phyloP scores from a whole-genome alignment of 228 moss, liverwort and hornwort genomes.

The Sphagnum magellanicum region DNA sequence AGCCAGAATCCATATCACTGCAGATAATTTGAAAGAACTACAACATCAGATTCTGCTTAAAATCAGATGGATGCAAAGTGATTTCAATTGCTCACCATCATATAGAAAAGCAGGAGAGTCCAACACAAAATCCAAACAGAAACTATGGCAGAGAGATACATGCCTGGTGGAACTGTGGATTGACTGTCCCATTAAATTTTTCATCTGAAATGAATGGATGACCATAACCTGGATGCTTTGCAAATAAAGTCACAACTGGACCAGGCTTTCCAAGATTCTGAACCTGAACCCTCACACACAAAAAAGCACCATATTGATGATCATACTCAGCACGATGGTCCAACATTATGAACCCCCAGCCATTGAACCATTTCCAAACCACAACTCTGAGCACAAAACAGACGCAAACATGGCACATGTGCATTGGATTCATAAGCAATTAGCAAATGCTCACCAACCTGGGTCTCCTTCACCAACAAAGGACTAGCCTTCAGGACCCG shows the following conservation, averaged over 20 bases:
- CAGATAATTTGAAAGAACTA: not conserved
- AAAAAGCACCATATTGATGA: too few relatives aligned
- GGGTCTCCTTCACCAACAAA: slow-evolving; percentile 34
- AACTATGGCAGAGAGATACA: not conserved
- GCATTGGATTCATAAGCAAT: too few relatives aligned
- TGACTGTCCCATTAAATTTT: not conserved
- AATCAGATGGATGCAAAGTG: too few relatives aligned
- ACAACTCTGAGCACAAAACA: too few relatives aligned
- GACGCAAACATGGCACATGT: too few relatives aligned
- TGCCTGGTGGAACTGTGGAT: slow-evolving; percentile 22
- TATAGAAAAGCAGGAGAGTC: not conserved
- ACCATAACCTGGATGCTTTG: slow-evolving; percentile 16
- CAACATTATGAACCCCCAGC: too few relatives aligned
- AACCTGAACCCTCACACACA: slow-evolving; percentile 11
- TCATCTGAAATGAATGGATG: slow-evolving; percentile 13
- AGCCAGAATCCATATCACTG: too few relatives aligned
- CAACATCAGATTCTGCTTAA: too few relatives aligned
- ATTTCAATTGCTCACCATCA: too few relatives aligned
- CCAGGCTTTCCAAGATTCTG: slow-evolving; percentile 29
- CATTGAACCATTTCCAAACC: too few relatives aligned
- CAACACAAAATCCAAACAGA: too few relatives aligned
- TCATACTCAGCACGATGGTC: too few relatives aligned
- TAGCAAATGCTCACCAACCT: slow-evolving; percentile 12
- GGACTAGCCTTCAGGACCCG: slow-evolving; percentile 25
- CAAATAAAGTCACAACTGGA: slow-evolving; percentile 27